phyloP scores from a whole-genome alignment of 108 stramenopile genomes.

The Skeletonema costatum region DNA sequence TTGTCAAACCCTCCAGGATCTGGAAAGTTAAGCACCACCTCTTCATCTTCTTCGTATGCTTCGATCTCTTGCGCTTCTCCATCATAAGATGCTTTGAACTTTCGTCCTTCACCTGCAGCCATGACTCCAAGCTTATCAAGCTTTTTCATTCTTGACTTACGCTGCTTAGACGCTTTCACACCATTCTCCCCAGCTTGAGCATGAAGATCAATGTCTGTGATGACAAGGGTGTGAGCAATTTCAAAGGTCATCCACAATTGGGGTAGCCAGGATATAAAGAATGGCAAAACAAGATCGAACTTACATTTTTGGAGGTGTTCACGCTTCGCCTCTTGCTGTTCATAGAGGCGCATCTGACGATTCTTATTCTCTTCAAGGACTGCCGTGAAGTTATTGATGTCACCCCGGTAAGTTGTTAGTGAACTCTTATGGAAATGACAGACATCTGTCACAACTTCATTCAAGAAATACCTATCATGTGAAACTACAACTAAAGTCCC shows the following conservation, averaged over 20 bases:
- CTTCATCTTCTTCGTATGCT: constrained; percentile 77
- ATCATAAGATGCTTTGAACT: constrained; percentile 65
- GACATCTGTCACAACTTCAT: constrained; percentile 88
- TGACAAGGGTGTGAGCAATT: neutral
- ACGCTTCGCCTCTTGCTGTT: constrained; percentile 74
- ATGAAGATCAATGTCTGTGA: constrained; percentile 63
- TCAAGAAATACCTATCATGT: constrained; percentile 92
- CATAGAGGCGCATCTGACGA: constrained; percentile 64
- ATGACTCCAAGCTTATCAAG: constrained; percentile 73
- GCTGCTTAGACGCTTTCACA: constrained; percentile 62
- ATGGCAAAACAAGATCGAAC: neutral
- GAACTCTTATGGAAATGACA: constrained; percentile 82
- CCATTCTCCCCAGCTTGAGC: constrained; percentile 75
- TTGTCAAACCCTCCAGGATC: constrained; percentile 79
- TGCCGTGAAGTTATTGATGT: constrained; percentile 85
- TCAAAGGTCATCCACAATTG: neutral
- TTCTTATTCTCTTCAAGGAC: constrained; percentile 74
- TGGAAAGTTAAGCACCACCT: constrained; percentile 67
- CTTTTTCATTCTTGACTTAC: constrained; percentile 77
- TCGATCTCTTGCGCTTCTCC: constrained; percentile 75
- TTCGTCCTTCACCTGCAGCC: constrained; percentile 58
- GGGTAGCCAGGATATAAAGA: neutral
- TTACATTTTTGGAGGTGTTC: constrained; percentile 69
- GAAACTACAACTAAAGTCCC: constrained; percentile 91
- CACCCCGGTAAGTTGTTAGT: constrained; percentile 84